These are phyloP conservation scores for Blastobotrys buckinghamii DNA, from an alignment of 1,139 yeast species.

Conservation along the genomic window DNA sequence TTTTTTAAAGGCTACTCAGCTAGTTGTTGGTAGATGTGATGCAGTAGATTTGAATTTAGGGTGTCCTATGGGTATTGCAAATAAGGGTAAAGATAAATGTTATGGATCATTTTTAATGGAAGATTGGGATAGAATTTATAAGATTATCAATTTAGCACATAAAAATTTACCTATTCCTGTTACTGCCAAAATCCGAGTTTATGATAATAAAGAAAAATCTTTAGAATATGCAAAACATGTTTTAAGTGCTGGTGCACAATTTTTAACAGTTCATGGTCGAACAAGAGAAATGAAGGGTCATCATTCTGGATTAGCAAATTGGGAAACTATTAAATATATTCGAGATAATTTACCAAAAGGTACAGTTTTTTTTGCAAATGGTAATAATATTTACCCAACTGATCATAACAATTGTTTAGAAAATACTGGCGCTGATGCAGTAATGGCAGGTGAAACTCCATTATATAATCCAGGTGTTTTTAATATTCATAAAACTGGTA, in stretches of 20 bases:
- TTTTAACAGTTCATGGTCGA: constrained; percentile 90
- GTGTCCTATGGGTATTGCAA: constrained; percentile 97
- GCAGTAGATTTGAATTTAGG: constrained; percentile 95
- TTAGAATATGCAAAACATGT: constrained; percentile 86
- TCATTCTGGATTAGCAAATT: constrained; percentile 89
- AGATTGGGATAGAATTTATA: constrained; percentile 82
- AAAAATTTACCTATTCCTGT: constrained; percentile 75
- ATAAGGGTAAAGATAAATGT: constrained; percentile 55
- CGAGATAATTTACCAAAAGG: constrained; percentile 75
- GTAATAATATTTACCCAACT: constrained; percentile 79
- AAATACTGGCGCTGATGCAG: constrained; percentile 72
- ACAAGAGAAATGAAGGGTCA: constrained; percentile 98
- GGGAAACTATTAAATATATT: constrained; percentile 70
- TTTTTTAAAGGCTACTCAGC: constrained; percentile 96
- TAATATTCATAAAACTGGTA: constrained; percentile 34
- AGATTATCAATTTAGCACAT: constrained; percentile 67
- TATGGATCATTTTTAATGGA: constrained; percentile 97
- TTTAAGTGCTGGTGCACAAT: constrained; percentile 92
- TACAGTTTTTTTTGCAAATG: constrained; percentile 90
- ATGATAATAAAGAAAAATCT: constrained; percentile 78
- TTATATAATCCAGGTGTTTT: constrained; percentile 91
- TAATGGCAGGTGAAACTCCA: constrained; percentile 97
- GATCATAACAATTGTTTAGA: constrained; percentile 66
- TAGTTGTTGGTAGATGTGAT: constrained; percentile 75
- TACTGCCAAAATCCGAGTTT: constrained; percentile 92